Conservation (phyloP, 192 early-diverging fungal species). For the Phycomyces blakesleeanus region DNA sequence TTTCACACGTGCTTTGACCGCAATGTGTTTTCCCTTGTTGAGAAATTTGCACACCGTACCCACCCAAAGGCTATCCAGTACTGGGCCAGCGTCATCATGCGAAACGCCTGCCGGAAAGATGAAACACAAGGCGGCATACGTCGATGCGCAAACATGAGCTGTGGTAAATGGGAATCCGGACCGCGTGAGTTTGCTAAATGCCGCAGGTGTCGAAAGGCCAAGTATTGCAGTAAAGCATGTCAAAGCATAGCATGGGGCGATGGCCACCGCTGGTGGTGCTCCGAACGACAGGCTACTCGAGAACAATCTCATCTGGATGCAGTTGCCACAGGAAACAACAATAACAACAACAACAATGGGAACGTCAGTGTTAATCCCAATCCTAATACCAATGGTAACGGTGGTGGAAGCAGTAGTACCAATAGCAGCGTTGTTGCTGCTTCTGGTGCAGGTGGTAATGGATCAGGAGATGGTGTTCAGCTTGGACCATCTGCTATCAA, state of each 20-base stretch:
- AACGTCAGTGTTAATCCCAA: too few relatives aligned
- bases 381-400: too few relatives aligned
- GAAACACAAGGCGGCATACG: constrained; percentile 66
- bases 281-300: constrained; percentile 39
- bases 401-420: too few relatives aligned
- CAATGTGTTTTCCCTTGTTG: constrained; percentile 74
- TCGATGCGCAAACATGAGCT: constrained; percentile 73
- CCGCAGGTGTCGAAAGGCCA: constrained; percentile 79
- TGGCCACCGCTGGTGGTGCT: constrained; percentile 79
- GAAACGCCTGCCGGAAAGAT: constrained; percentile 78
- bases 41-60: constrained; percentile 64
- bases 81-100: constrained; percentile 77
- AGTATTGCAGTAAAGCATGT: constrained; percentile 80
- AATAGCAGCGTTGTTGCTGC: too few relatives aligned
- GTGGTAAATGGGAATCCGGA: constrained; percentile 71
- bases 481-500: neutral
- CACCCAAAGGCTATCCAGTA: constrained; percentile 64
- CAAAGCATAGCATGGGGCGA: constrained; percentile 73
- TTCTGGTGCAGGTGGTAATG: too few relatives aligned
- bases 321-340: too few relatives aligned
- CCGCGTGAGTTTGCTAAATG: constrained; percentile 83
- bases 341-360: too few relatives aligned
- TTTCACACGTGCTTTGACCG: constrained; percentile 46
- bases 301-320: neutral
- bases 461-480: too few relatives aligned